Percentiles rank a stretch among this genome's conserved stretches.
Conservation (phyloP, 2,329 filamentous ascomycete species). For the Alternaria atra region DNA sequence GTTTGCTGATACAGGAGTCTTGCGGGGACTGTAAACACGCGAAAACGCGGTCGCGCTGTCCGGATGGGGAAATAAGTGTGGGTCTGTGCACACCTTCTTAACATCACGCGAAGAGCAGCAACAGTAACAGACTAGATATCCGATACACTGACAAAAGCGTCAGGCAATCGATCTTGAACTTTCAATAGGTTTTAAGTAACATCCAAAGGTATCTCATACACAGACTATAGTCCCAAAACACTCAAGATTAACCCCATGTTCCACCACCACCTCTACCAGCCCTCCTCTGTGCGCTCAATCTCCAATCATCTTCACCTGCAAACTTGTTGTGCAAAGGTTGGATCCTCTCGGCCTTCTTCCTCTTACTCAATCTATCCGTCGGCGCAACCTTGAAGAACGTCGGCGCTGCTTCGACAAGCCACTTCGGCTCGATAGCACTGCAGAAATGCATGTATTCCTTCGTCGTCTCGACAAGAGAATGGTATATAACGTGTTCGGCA, state of each 20-base stretch:
- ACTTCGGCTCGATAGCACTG: slow-evolving; percentile 91
- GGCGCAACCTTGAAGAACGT: slow-evolving; percentile 98
- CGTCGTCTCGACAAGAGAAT: slow-evolving; percentile 88
- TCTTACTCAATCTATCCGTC: slow-evolving; percentile 84
- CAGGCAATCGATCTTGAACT: background rate
- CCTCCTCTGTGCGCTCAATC: slow-evolving; percentile 85
- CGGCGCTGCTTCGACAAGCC: slow-evolving; percentile 93
- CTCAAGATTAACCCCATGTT: slow-evolving; percentile 77
- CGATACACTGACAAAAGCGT: background rate
- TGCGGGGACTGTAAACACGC: slow-evolving; percentile 32
- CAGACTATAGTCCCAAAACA: background rate
- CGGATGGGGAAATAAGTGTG: slow-evolving; percentile 27
- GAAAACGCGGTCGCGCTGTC: slow-evolving; percentile 35
- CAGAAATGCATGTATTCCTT: slow-evolving; percentile 99
- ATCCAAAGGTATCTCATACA: slow-evolving; percentile 7
- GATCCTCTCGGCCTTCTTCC: slow-evolving; percentile 93
- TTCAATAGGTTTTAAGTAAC: background rate
- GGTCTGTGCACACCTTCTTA: slow-evolving; percentile 15
- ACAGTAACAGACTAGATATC: background rate
- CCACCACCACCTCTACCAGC: slow-evolving; percentile 88
- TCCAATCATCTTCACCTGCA: slow-evolving; percentile 92
- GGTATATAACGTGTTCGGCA: slow-evolving; percentile 95
- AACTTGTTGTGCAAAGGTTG: slow-evolving; percentile 95
- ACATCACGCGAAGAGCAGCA: background rate
- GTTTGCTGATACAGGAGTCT: slow-evolving; percentile 13